Percentiles rank a stretch among this genome's conserved stretches.
Evolutionary conservation across 345 rosid species (phyloP).

Genomic region (Eucalyptus lansdowneana): DNA sequence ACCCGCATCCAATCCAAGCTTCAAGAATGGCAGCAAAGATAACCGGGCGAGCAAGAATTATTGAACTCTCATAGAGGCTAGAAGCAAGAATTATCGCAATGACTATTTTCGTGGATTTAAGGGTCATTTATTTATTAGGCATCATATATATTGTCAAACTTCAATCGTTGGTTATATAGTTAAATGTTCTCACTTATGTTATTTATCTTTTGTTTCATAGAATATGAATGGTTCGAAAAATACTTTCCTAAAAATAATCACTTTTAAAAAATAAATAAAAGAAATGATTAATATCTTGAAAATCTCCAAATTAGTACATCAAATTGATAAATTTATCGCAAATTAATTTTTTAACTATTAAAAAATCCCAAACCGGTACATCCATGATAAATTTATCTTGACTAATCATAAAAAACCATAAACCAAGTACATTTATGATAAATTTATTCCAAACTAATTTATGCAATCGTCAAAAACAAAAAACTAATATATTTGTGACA

Average conservation of each 20-base stretch:
- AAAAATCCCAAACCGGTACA: rapidly evolving
- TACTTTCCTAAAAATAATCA: no score
- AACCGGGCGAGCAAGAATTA: background rate
- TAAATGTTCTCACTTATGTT: no score
- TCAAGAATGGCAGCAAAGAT: no score
- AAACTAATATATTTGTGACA: no score
- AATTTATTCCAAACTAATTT: no score
- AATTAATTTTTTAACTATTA: no score
- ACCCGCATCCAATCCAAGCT: no score
- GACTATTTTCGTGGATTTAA: background rate
- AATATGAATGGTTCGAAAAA: no score
- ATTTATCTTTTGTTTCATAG: background rate
- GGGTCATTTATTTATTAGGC: background rate
- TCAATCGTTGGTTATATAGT: background rate
- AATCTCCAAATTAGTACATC: rapidly evolving
- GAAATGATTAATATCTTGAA: rapidly evolving
- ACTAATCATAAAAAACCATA: no score
- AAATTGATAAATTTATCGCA: rapidly evolving
- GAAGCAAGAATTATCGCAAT: background rate
- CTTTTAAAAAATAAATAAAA: no score
- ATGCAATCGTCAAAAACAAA: rapidly evolving
- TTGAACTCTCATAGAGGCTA: background rate
- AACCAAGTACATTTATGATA: rapidly evolving
- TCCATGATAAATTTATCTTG: rapidly evolving
- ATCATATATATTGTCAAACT: no score